Evolutionary conservation across 148 eudicot genomes (phyloP).

Genomic region (Polygonum maritimum): DNA sequence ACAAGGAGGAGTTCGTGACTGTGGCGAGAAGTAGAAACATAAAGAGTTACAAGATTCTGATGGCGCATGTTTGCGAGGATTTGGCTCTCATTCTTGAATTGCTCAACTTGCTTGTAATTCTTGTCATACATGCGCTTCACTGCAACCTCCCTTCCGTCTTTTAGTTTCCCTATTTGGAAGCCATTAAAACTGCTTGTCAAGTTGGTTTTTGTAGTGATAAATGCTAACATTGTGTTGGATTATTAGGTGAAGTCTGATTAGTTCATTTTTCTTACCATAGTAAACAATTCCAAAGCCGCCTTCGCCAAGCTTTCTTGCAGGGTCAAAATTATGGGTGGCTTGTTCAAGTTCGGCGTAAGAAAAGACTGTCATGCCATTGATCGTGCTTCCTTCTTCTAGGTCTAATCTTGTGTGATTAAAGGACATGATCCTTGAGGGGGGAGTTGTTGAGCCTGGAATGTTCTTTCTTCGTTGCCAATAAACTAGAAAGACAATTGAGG

Average conservation of each 20-base stretch:
- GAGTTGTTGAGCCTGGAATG: not conserved
- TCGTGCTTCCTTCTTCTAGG: not conserved
- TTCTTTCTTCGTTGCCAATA: not conserved
- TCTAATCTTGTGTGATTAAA: not conserved
- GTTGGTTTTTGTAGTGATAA: not conserved
- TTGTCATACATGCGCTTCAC: not conserved
- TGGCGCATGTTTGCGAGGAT: not conserved
- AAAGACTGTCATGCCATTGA: not conserved
- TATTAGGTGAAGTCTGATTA: not conserved
- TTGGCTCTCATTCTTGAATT: not conserved
- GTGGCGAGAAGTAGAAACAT: not conserved
- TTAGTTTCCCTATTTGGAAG: not conserved
- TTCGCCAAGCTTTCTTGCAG: not conserved
- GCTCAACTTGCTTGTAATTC: not conserved
- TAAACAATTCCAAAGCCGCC: not conserved
- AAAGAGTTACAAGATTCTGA: not conserved
- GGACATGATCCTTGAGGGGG: not conserved
- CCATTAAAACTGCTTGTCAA: not conserved
- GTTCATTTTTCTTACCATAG: not conserved
- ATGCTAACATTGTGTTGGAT: not conserved
- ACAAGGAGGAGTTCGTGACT: not conserved
- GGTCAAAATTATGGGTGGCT: not conserved
- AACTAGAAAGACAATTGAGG: not conserved
- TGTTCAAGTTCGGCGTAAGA: not conserved
- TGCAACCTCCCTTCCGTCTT: conserved; percentile 4